Percentiles rank a stretch among this genome's conserved stretches.
These are phyloP conservation scores for Betula pendula DNA, from an alignment of 306 rosid genomes.

Conservation along the genomic window DNA sequence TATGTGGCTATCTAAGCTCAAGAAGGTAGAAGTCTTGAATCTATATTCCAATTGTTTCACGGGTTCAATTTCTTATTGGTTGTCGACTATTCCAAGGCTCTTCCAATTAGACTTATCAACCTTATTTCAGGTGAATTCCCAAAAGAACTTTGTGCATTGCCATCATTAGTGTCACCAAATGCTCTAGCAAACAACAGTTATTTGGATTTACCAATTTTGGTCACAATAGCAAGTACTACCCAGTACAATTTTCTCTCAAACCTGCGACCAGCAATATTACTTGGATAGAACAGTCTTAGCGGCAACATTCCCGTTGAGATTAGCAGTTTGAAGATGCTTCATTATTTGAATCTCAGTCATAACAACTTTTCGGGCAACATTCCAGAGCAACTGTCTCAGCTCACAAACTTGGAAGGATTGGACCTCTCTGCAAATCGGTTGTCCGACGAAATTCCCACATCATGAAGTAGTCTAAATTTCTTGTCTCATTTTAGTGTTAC, in stretches of 20 bases:
- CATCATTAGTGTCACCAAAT: background rate
- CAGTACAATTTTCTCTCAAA: too few relatives aligned
- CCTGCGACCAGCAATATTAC: background rate
- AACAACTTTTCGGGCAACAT: conserved; percentile 3
- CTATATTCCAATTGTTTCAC: background rate
- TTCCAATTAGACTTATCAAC: background rate
- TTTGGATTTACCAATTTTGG: too few relatives aligned
- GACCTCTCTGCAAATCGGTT: conserved; percentile 4
- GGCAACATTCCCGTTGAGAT: conserved; percentile 17
- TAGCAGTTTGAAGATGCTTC: background rate
- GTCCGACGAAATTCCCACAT: conserved; percentile 2
- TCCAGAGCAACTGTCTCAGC: conserved; percentile 7
- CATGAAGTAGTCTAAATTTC: background rate
- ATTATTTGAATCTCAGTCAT: background rate
- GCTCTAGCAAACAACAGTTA: too few relatives aligned
- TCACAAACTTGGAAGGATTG: conserved; percentile 2
- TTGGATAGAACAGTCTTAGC: background rate
- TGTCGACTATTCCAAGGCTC: conserved; percentile 11
- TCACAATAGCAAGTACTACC: too few relatives aligned
- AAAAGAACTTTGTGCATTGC: too few relatives aligned
- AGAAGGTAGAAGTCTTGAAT: background rate
- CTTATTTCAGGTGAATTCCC: too few relatives aligned
- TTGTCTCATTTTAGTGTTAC: conserved; percentile 4
- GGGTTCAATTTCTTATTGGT: background rate
- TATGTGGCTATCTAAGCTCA: background rate